Evolutionary conservation across 2,329 filamentous ascomycete species (phyloP), one percentile per base, ranked within the genome.

Genomic region (Pseudogymnoascus sp.): DNA sequence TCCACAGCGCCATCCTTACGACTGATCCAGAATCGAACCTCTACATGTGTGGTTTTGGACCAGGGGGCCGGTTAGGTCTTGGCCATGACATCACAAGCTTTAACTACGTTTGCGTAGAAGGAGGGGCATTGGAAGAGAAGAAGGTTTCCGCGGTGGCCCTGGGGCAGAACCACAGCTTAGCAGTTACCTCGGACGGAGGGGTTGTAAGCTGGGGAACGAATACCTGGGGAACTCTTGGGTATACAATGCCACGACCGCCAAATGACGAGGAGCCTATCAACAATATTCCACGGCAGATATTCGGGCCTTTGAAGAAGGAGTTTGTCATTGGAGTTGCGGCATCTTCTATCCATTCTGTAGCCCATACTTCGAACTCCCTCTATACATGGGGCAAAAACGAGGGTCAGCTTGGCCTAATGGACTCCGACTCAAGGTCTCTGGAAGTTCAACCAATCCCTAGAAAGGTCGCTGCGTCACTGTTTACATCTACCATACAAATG

Each of bases 381-480:
- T 99, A 90, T 72, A 96, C 91, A 2, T 99, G 96, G 82, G 95
- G 95, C 22, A 96, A 95, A 70, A 99, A 98, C 70, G 87, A 92
- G 69, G 95, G 95, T 1, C 95, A 99, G 74, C 83, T 99, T 56
- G 95, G 92, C 4, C 82, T 99, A 61, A 92, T 97, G 78, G 95
- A 97, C 73, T 93, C 95, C 0, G 93, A 98, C 75, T 96, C 95
- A 26, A 86, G 93, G 53, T 97, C 92, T 0, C 82, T 98, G 4
- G 90, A 95, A 68, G 78, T 89, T n/a, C 95, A 98, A 72, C 78
- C 83, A 19, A 86, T 85, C 0, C 95, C 95, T 24, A 85, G 95
- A 56, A 93, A 89, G 72, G 93, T 99, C 46, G 93, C 91, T 0
- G 91, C 91, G 0, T 95, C 92, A 0, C 81, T 96, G 0, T 90